Base-by-base conservation (phyloP, 371 early-diverging fungal genomes). In the Mucor lusitanicus region DNA sequence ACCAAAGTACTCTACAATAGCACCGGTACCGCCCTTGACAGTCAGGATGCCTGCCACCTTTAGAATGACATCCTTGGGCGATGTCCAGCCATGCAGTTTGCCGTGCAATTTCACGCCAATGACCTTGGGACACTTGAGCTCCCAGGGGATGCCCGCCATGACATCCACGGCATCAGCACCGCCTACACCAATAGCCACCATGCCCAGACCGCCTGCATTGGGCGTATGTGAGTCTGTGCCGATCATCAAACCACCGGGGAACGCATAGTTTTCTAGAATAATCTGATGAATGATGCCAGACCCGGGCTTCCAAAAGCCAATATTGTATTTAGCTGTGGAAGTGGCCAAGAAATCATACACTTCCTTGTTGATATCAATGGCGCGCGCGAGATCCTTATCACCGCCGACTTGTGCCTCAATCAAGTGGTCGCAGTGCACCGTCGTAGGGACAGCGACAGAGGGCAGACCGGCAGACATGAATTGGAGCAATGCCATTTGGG, bases 221-320 rank as follows among this genome's bases (percentile, higher is more conserved):
- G 94, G 94, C 35, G 94, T 93, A 76, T 94, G 94, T 30, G 91
- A 92, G 73, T 94, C 95, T 37, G 98, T 97, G 75, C 98, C 97
- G 73, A 97, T 93, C 96, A 98, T 97, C 69, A 98, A 82, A 72
- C 95, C 96, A 77, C 98, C 98, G 23, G 98, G 98, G 84, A 95
- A 95, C 58, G 98, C 97, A 78, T 98, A 98, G 88, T 98, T 97
- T 77, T 98, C 98, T 53, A 98, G 86, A 56, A 98, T 91, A 76
- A 97, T 96, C 83, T 98, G 98, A 82, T 98, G 98, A 78, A 98
- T 98, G 76, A 97, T 98, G 72, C 98, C 98, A 53, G 94, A 94
- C n/a, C 98, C 98, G 17, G 98, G 98, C 61, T 82, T 87, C 98
- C 98, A 98, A 87, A 98, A 98, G 59, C 95, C 97, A 71, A 98